phyloP scores from a whole-genome alignment of 345 rosid genomes.

The Salix koriyanagi region DNA sequence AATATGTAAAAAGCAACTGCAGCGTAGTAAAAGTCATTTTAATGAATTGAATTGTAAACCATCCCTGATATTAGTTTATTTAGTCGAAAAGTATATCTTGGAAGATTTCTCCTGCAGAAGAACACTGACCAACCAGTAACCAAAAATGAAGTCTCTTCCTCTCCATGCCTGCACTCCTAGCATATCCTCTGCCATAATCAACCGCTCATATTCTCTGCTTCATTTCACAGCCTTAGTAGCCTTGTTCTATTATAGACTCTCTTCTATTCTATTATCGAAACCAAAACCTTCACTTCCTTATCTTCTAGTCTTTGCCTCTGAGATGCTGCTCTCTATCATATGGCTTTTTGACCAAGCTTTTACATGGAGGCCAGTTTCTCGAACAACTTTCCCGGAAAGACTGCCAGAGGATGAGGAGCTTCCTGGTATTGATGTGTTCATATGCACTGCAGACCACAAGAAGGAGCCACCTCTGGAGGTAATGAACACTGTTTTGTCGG shows the following conservation, averaged over 20 bases:
- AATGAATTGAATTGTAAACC: too few relatives aligned
- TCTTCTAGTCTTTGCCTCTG: slow-evolving; percentile 28
- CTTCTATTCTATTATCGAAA: slow-evolving; percentile 18
- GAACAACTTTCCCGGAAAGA: slow-evolving; percentile 35
- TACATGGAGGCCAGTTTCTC: slow-evolving; percentile 32
- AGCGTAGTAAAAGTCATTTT: too few relatives aligned
- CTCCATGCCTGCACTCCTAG: slow-evolving; percentile 1
- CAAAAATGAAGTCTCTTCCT: not conserved
- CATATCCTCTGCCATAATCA: not conserved
- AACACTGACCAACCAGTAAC: not conserved
- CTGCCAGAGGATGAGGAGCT: slow-evolving; percentile 24
- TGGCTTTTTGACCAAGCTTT: slow-evolving; percentile 33
- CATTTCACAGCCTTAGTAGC: slow-evolving; percentile 9
- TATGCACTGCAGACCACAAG: slow-evolving; percentile 47
- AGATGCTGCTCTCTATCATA: slow-evolving; percentile 17
- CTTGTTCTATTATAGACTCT: slow-evolving; percentile 30
- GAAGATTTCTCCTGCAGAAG: not conserved
- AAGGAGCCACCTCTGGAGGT: slow-evolving; percentile 49
- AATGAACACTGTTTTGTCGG: slow-evolving; percentile 45
- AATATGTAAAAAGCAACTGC: too few relatives aligned
- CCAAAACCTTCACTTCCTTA: slow-evolving; percentile 10
- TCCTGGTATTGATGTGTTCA: slow-evolving; percentile 45
- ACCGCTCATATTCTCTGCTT: slow-evolving; percentile 11
- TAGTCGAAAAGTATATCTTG: not conserved
- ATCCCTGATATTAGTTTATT: too few relatives aligned